These are phyloP conservation scores for Blastobotrys arbuscula DNA, from an alignment of 1,139 yeast species.

Conservation along the genomic window DNA sequence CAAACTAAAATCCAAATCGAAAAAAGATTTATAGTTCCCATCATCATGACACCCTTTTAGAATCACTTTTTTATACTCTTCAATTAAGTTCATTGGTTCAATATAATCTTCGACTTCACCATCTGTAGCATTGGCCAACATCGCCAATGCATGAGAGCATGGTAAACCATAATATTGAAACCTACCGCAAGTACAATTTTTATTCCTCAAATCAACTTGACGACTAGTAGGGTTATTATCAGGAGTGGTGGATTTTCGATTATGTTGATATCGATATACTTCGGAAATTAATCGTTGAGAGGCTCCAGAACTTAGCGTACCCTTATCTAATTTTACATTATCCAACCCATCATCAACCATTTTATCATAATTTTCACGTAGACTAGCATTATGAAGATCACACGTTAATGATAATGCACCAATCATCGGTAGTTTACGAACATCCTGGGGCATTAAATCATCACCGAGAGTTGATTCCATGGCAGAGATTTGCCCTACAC, in stretches of 20 bases:
- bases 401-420: not conserved
- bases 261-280: not conserved
- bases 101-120: not conserved
- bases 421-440: slow-evolving; percentile 1
- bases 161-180: slow-evolving; percentile 1
- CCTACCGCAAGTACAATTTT: not conserved
- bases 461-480: not conserved
- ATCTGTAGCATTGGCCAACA: not conserved
- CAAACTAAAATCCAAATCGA: not conserved
- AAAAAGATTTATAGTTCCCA: not conserved
- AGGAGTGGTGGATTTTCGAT: not conserved
- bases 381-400: not conserved
- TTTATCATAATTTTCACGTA: not conserved
- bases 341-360: not conserved
- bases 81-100: not conserved
- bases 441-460: not conserved
- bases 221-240: not conserved
- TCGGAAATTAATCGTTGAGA: not conserved
- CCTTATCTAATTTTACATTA: too few species aligned
- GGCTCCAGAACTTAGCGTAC: too few species aligned
- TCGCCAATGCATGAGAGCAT: slow-evolving; percentile 1
- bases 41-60: not conserved
- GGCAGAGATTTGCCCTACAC: not conserved
- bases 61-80: not conserved
- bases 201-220: not conserved